phyloP scores from a whole-genome alignment of 192 early-diverging fungal species.

The Rhizoclosmatium globosum region DNA sequence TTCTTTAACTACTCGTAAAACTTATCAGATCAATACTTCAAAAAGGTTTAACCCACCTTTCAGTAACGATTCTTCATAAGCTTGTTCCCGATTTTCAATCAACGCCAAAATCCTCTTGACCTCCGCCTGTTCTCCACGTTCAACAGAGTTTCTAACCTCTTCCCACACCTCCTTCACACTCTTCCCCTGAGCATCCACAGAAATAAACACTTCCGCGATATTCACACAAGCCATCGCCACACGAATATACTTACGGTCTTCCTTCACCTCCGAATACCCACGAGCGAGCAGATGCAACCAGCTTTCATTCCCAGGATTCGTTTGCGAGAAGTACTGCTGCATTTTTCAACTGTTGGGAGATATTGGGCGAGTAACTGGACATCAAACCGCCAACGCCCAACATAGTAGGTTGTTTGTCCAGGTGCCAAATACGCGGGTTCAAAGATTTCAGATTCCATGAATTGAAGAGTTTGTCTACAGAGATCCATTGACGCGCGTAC shows the following conservation, averaged over 20 bases:
- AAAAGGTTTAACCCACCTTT: neutral
- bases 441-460: slow-evolving; percentile 15
- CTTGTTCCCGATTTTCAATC: neutral
- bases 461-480: neutral
- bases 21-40: neutral
- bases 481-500: slow-evolving; percentile 18
- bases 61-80: neutral
- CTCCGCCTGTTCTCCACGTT: neutral
- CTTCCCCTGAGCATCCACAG: slow-evolving; percentile 1
- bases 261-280: neutral
- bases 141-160: neutral
- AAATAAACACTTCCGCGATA: neutral
- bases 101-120: slow-evolving; percentile 18
- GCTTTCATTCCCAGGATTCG: neutral
- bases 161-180: slow-evolving; percentile 25
- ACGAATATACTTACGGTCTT: neutral
- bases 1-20: neutral
- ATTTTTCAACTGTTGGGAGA: neutral
- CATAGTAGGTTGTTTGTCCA: neutral
- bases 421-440: neutral
- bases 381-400: slow-evolving; percentile 16
- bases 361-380: slow-evolving; percentile 11
- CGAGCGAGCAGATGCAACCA: slow-evolving; percentile 23
- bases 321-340: neutral
- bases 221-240: neutral